phyloP scores from a whole-genome alignment of 495 filamentous ascomycete genomes.

The Filosporella fistucella region DNA sequence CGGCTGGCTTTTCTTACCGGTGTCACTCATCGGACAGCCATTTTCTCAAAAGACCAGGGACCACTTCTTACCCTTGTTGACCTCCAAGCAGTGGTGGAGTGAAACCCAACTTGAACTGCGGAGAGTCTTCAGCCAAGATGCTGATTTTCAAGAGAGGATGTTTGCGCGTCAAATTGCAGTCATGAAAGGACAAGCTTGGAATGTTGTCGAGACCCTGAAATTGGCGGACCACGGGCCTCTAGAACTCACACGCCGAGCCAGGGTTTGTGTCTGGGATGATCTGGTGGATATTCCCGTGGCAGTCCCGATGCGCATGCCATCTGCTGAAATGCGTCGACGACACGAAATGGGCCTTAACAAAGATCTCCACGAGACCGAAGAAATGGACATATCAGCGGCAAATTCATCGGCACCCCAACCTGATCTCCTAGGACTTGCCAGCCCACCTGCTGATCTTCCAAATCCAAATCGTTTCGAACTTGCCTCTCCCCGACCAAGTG shows the following conservation, averaged over 20 bases:
- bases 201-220: slow-evolving; percentile 96
- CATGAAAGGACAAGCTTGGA: slow-evolving; percentile 99
- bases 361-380: slow-evolving; percentile 47
- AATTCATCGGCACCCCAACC: slow-evolving; percentile 52
- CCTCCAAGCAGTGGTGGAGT: slow-evolving; percentile 93
- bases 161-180: slow-evolving; percentile 95
- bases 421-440: slow-evolving; percentile 71
- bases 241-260: slow-evolving; percentile 82
- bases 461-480: slow-evolving; percentile 85
- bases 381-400: slow-evolving; percentile 86
- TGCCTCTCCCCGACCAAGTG: slow-evolving; percentile 40
- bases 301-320: slow-evolving; percentile 79
- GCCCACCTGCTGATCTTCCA: slow-evolving; percentile 59
- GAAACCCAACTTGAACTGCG: slow-evolving; percentile 86
- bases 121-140: slow-evolving; percentile 80
- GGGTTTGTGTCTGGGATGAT: slow-evolving; percentile 98
- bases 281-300: slow-evolving; percentile 92
- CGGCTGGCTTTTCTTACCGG: slow-evolving; percentile 96
- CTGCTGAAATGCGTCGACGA: slow-evolving; percentile 68
- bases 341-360: slow-evolving; percentile 35
- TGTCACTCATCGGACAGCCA: slow-evolving; percentile 91
- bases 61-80: slow-evolving; percentile 90
- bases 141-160: slow-evolving; percentile 97
- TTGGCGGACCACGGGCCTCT: slow-evolving; percentile 86
- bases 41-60: slow-evolving; percentile 90